Evolutionary conservation across 2,329 filamentous ascomycete genomes (phyloP), one percentile per base, ranked within the genome.

Genomic region (Neofusicoccum laricinum): DNA sequence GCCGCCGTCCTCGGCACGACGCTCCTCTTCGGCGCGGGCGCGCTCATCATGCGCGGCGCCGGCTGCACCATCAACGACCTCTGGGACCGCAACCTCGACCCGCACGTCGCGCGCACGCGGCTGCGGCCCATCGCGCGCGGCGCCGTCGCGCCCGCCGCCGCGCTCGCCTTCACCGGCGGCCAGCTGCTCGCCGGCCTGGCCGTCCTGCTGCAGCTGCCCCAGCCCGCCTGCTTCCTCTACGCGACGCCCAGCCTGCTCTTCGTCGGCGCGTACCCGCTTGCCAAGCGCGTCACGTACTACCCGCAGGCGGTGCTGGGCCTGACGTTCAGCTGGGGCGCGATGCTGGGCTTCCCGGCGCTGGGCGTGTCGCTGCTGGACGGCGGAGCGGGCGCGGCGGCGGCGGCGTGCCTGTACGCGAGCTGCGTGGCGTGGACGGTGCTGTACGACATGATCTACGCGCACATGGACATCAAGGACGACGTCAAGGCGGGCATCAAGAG

Each of bases 391-490:
- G 73, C 91, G 65, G 80, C 83, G 3, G 87, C 90, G 1, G 90
- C 90, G 0, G 86, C 82, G 2, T 86, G 85, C 64, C 79, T 96
- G 55, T 96, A 96, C 73, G 79, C 85, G 11, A 92, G 90, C 48
- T 95, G 93, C 70, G 82, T 95, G 25, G 88, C 91, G 2, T 96
- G 93, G 93, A 96, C 92, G 0, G 84, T 96, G 30, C 78, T 96
- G 43, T 96, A 96, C 75, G 92, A 96, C 75, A 96, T 95, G 87
- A 92, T 96, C 36, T 96, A 96, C 76, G 92, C 92, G 14, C 92
- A 96, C 74, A 94, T 95, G 88, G 92, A 96, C 71, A 90, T 94
- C 75, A 89, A 89, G 71, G 92, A 96, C 70, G 92, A 96, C 72
- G 87, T 83, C 66, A 93, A 92, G 76, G 92, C 89, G 0, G 93